Conservation (phyloP, 345 rosid species). For the Noccaea caerulescens region DNA sequence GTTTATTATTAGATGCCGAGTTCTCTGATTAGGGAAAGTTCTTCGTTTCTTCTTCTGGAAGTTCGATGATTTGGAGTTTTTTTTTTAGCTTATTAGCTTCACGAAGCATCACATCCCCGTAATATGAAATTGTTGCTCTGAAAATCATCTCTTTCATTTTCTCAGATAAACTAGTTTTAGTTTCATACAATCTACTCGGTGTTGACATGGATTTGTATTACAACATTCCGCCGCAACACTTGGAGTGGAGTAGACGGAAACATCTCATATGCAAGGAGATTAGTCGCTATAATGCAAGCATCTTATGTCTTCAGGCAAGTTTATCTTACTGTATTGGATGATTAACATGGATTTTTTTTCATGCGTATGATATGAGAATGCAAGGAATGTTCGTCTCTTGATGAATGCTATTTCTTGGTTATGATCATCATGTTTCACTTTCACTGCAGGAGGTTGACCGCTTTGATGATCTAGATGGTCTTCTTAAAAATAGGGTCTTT, state of each 20-base stretch:
- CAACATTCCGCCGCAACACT: conserved; percentile 48
- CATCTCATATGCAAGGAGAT: conserved; percentile 64
- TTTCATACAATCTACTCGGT: conserved; percentile 76
- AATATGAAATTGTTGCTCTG: neutral
- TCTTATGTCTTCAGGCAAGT: conserved; percentile 81
- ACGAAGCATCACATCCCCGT: neutral
- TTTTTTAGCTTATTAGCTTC: neutral
- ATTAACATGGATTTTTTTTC: neutral
- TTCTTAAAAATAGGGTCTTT: conserved; percentile 65
- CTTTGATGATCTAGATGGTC: conserved; percentile 57
- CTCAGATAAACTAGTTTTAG: conserved; percentile 64
- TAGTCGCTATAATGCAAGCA: conserved; percentile 57
- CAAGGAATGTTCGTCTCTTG: conserved; percentile 8
- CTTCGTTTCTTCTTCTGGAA: too few relatives aligned
- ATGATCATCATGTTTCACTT: conserved; percentile 18
- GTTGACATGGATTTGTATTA: conserved; percentile 63
- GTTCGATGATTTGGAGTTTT: too few relatives aligned
- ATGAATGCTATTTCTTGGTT: neutral
- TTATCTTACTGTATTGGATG: conserved; percentile 7
- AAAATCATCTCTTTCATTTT: conserved; percentile 3
- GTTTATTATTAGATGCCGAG: neutral
- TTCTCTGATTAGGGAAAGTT: too few relatives aligned
- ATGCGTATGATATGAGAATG: conserved; percentile 5
- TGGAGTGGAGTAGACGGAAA: conserved; percentile 68
- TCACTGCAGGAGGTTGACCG: conserved; percentile 71